A percentile compares a stretch with the other conserved stretches of the same genome.
Evolutionary conservation across 257 asterid species (phyloP).

Genomic region (Salvia miltiorrhiza): DNA sequence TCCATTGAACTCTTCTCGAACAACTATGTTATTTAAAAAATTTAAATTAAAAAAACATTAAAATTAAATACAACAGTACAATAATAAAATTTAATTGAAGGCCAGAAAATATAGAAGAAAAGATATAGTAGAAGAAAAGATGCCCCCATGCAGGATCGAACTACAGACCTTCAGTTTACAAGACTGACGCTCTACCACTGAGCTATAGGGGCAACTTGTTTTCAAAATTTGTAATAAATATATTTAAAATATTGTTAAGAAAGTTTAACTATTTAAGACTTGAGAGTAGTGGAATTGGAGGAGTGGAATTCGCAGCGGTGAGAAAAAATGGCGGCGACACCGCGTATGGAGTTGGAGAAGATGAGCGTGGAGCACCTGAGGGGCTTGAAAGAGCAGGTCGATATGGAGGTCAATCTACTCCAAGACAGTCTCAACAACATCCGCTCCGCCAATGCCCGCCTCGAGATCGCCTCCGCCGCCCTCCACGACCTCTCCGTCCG

Average conservation of each 20-base stretch:
- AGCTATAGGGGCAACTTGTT: conserved; percentile 30
- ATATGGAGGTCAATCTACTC: conserved; percentile 72
- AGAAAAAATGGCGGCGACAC: conserved; percentile 35
- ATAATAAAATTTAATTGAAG: not conserved
- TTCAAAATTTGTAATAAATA: fast-evolving
- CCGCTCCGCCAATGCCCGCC: conserved; percentile 82
- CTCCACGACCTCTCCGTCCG: conserved; percentile 81
- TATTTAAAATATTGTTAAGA: not conserved
- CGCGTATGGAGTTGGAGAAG: conserved; percentile 61
- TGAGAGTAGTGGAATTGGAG: not conserved
- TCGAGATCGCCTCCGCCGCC: conserved; percentile 77
- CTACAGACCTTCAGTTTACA: conserved; percentile 46
- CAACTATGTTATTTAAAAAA: too few species aligned
- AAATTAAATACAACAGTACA: too few species aligned
- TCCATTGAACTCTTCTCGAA: too few species aligned
- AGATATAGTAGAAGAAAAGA: too few species aligned
- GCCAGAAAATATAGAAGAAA: too few species aligned
- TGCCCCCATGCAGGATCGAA: conserved; percentile 40
- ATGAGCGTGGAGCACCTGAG: conserved; percentile 73
- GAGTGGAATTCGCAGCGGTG: not conserved
- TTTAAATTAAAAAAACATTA: too few species aligned
- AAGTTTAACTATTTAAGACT: too few species aligned
- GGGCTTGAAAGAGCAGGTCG: conserved; percentile 79
- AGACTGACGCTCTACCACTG: conserved; percentile 48
- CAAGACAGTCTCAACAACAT: conserved; percentile 85